phyloP scores from a whole-genome alignment of 352 stramenopile species.

The Pythium volutum region DNA sequence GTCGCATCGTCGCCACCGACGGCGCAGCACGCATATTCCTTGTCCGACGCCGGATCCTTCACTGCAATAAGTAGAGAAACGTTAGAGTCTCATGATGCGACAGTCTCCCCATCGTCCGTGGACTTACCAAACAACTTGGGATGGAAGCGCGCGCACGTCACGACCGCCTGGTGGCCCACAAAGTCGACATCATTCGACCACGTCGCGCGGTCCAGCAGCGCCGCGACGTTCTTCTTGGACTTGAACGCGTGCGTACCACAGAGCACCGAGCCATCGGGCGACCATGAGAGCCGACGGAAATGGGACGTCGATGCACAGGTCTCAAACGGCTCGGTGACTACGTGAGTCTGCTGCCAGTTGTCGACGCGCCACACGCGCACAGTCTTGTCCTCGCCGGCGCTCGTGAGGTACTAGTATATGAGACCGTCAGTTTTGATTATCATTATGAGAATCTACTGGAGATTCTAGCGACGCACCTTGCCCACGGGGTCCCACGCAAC shows the following conservation, averaged over 20 bases:
- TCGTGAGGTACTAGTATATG: constrained; percentile 64
- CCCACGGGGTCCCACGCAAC: constrained; percentile 85
- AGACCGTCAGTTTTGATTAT: neutral
- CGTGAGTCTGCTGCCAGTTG: constrained; percentile 64
- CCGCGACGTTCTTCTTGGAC: constrained; percentile 86
- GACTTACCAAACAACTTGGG: constrained; percentile 63
- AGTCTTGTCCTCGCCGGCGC: constrained; percentile 83
- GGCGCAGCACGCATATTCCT: constrained; percentile 83
- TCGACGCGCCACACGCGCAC: constrained; percentile 83
- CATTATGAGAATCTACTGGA: neutral
- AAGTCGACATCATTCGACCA: constrained; percentile 88
- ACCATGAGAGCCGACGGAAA: constrained; percentile 83
- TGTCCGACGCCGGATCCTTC: constrained; percentile 50
- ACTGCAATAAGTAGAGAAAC: constrained; percentile 25
- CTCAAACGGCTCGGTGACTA: constrained; percentile 75
- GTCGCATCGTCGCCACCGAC: constrained; percentile 81
- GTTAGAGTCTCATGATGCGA: neutral
- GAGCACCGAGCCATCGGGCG: constrained; percentile 73
- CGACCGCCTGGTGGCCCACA: constrained; percentile 74
- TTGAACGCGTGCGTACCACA: constrained; percentile 83
- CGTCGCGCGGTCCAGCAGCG: constrained; percentile 66
- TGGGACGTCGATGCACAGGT: constrained; percentile 75
- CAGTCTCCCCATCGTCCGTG: neutral
- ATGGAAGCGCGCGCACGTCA: constrained; percentile 83
- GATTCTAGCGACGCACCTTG: constrained; percentile 41